Percentiles rank a stretch among this genome's conserved stretches.
These are phyloP conservation scores for Intubia oerlemansii DNA, from an alignment of 2,329 filamentous ascomycete species.

Conservation along the genomic window DNA sequence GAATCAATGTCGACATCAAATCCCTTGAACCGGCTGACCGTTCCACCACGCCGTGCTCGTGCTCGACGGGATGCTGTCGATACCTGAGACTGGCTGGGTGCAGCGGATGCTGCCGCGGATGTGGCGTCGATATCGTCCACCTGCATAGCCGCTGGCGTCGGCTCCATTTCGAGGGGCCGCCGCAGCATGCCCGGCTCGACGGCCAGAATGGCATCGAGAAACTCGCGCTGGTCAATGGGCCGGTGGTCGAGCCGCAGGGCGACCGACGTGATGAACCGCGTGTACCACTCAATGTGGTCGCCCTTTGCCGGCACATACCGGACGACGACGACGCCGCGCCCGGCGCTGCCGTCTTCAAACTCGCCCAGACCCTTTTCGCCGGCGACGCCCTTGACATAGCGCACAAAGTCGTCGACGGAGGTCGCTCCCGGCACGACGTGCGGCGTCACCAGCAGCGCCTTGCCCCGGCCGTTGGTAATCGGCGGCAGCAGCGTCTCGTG, in stretches of 20 bases:
- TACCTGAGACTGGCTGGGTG: conserved; percentile 7
- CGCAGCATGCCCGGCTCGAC: conserved; percentile 56
- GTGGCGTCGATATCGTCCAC: not conserved
- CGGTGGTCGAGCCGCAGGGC: conserved; percentile 58
- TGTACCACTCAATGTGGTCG: conserved; percentile 40
- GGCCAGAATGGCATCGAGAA: conserved; percentile 72
- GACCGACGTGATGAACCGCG: conserved; percentile 44
- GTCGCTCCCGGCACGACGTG: conserved; percentile 42
- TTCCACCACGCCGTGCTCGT: conserved; percentile 3
- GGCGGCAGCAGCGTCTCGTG: conserved; percentile 53
- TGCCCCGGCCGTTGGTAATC: conserved; percentile 63
- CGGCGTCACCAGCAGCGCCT: conserved; percentile 48
- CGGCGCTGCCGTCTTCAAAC: conserved; percentile 40
- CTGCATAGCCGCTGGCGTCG: conserved; percentile 1
- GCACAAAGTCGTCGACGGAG: conserved; percentile 51
- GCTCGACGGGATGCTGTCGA: conserved; percentile 6
- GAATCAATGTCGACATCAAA: conserved; percentile 34
- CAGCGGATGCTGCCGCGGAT: not conserved
- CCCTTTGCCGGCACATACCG: conserved; percentile 41
- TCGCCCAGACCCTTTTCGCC: conserved; percentile 50
- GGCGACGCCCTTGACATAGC: conserved; percentile 52
- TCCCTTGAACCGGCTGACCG: conserved; percentile 41
- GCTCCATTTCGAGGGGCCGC: conserved; percentile 38
- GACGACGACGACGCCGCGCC: conserved; percentile 58
- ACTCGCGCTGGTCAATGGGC: conserved; percentile 74